Percentiles rank a stretch among this genome's conserved stretches.
phyloP scores from a whole-genome alignment of 129 eudicot genomes.

The Centella asiatica region DNA sequence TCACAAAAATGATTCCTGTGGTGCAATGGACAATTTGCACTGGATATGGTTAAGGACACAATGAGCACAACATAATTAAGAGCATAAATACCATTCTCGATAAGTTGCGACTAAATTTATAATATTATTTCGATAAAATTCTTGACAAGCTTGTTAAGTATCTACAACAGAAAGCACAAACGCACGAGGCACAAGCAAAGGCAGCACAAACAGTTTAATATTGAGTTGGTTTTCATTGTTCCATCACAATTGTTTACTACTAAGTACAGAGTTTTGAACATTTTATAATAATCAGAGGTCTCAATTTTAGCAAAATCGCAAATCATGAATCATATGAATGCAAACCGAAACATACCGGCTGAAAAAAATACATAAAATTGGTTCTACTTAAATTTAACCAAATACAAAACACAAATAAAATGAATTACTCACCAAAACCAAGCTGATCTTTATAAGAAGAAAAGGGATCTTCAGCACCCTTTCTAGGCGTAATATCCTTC shows the following conservation, averaged over 20 bases:
- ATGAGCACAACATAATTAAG: background rate
- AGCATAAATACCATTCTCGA: background rate
- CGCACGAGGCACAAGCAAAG: too few species aligned
- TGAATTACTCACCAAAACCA: constrained; percentile 58
- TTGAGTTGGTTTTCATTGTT: too few species aligned
- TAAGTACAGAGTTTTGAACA: too few species aligned
- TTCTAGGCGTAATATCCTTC: constrained; percentile 76
- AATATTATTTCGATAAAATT: background rate
- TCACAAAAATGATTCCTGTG: background rate
- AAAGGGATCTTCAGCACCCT: constrained; percentile 66
- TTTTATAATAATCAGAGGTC: background rate
- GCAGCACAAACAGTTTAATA: too few species aligned
- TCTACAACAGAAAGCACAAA: too few species aligned
- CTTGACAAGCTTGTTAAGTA: background rate
- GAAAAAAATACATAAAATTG: too few species aligned
- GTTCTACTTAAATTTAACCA: too few species aligned
- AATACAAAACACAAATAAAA: background rate
- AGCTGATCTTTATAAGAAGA: constrained; percentile 90
- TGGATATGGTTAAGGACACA: too few species aligned
- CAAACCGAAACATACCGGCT: too few species aligned
- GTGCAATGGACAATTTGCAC: too few species aligned
- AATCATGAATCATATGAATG: background rate
- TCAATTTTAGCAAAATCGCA: background rate
- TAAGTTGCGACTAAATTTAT: background rate
- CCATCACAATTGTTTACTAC: too few species aligned